Evolutionary conservation across 805 yeast genomes (phyloP).

Genomic region (Candida maesae): DNA sequence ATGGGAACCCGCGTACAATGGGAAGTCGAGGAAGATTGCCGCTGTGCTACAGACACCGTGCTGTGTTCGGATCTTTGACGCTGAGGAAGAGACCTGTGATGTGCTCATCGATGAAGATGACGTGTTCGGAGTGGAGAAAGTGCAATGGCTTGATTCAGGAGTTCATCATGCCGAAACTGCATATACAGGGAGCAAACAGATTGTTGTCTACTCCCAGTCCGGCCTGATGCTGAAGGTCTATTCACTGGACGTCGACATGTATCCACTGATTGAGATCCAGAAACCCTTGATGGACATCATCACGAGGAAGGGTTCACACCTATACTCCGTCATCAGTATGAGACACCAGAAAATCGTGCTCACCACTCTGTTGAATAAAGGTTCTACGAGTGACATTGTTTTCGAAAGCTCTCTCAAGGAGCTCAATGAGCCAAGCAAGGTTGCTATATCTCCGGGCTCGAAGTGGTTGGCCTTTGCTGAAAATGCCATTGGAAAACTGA

Average conservation of each 20-base stretch:
- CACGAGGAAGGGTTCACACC: conserved; percentile 1
- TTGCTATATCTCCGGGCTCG: conserved; percentile 7
- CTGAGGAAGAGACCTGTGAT: conserved; percentile 11
- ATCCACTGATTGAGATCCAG: conserved; percentile 9
- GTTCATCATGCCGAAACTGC: conserved; percentile 13
- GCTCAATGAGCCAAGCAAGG: background rate
- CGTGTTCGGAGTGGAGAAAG: conserved; percentile 17
- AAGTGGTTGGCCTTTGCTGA: conserved; percentile 15
- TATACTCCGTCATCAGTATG: conserved; percentile 2
- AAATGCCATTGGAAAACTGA: conserved; percentile 5
- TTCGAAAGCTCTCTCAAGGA: conserved; percentile 8
- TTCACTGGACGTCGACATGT: conserved; percentile 13
- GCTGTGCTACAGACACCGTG: conserved; percentile 9
- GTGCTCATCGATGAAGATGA: conserved; percentile 18
- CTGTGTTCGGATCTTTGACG: conserved; percentile 12
- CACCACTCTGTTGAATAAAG: conserved; percentile 5
- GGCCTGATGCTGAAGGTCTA: conserved; percentile 13
- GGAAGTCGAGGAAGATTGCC: conserved; percentile 12
- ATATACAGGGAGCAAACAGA: conserved; percentile 17
- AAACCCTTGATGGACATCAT: conserved; percentile 13
- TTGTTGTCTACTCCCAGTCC: conserved; percentile 12
- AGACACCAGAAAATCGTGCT: background rate
- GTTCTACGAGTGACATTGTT: conserved; percentile 2
- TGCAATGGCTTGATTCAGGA: conserved; percentile 16
- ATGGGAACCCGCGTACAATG: conserved; percentile 17